Conservation (phyloP, 805 yeast species). For the Yarrowia divulgata region DNA sequence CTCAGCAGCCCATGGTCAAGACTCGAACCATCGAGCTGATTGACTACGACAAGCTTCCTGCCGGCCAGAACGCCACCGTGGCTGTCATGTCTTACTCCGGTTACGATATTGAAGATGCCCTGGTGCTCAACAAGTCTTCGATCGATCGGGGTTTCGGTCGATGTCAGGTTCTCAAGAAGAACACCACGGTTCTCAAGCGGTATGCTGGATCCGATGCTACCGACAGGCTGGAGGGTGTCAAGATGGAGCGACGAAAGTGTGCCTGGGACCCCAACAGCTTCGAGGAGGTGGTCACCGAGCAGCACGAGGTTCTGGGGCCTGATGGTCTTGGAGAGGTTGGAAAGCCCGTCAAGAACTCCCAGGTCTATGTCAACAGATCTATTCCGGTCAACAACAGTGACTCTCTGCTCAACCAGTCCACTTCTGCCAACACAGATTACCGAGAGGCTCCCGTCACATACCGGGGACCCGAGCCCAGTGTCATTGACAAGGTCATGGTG, state of each 20-base stretch:
- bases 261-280: slow-evolving; percentile 32
- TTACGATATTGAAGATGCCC: slow-evolving; percentile 98
- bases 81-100: slow-evolving; percentile 99
- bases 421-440: slow-evolving; percentile 61
- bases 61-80: slow-evolving; percentile 98
- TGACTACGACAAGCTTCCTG: slow-evolving; percentile 94
- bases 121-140: slow-evolving; percentile 90
- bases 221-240: slow-evolving; percentile 90
- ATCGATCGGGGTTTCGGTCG: slow-evolving; percentile 97
- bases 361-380: slow-evolving; percentile 90
- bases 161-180: slow-evolving; percentile 93
- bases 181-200: slow-evolving; percentile 85
- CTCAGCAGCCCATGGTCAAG: slow-evolving; percentile 99
- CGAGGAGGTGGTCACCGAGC: slow-evolving; percentile 63
- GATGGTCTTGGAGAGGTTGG: slow-evolving; percentile 99
- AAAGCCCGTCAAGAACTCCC: slow-evolving; percentile 86
- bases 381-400: slow-evolving; percentile 83
- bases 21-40: slow-evolving; percentile 95
- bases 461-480: slow-evolving; percentile 94
- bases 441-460: slow-evolving; percentile 91
- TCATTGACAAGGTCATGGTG: slow-evolving; percentile 97
- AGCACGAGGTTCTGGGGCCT: slow-evolving; percentile 85
- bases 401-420: slow-evolving; percentile 56
- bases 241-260: slow-evolving; percentile 60
- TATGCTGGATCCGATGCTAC: slow-evolving; percentile 88